A percentile compares a stretch with the other conserved stretches of the same genome.
These are phyloP conservation scores for Parathielavia appendiculata DNA, from an alignment of 495 filamentous ascomycete species.

Conservation along the genomic window DNA sequence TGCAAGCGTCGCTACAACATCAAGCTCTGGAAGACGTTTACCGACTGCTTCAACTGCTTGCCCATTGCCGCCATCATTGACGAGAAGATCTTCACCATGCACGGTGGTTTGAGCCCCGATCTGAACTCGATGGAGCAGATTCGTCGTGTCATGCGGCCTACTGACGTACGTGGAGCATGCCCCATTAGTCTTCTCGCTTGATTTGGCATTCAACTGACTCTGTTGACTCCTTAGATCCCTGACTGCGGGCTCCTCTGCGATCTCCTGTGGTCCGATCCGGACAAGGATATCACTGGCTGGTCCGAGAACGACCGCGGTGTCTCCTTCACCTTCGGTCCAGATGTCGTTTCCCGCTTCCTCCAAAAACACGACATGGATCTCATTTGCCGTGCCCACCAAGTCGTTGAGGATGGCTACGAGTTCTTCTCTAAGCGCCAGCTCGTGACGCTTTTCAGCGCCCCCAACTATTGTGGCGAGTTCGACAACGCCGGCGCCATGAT, in stretches of 20 bases:
- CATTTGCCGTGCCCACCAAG: slow-evolving; percentile 98
- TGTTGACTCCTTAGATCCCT: slow-evolving; percentile 64
- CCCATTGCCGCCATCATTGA: slow-evolving; percentile 99
- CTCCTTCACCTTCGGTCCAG: slow-evolving; percentile 98
- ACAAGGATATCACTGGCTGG: slow-evolving; percentile 99
- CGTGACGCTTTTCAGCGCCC: slow-evolving; percentile 95
- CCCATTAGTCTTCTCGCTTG: background rate
- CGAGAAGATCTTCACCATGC: slow-evolving; percentile 99
- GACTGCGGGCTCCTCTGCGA: slow-evolving; percentile 97
- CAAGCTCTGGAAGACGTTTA: slow-evolving; percentile 99
- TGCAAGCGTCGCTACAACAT: slow-evolving; percentile 99
- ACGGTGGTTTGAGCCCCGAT: slow-evolving; percentile 94
- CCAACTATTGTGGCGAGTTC: slow-evolving; percentile 99
- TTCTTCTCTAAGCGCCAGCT: slow-evolving; percentile 99
- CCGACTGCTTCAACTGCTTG: slow-evolving; percentile 99
- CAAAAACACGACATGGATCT: slow-evolving; percentile 99
- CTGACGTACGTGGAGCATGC: slow-evolving; percentile 64
- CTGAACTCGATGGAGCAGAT: slow-evolving; percentile 99
- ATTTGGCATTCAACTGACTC: slow-evolving; percentile 27
- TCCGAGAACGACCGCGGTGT: slow-evolving; percentile 98
- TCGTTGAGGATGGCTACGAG: slow-evolving; percentile 98
- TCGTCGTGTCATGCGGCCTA: slow-evolving; percentile 95
- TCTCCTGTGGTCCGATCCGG: slow-evolving; percentile 96
- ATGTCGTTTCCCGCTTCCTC: slow-evolving; percentile 95
- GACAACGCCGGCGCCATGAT: slow-evolving; percentile 99